These are phyloP conservation scores for Metschnikowia santaceciliae DNA, from an alignment of 805 yeast species.

Conservation along the genomic window DNA sequence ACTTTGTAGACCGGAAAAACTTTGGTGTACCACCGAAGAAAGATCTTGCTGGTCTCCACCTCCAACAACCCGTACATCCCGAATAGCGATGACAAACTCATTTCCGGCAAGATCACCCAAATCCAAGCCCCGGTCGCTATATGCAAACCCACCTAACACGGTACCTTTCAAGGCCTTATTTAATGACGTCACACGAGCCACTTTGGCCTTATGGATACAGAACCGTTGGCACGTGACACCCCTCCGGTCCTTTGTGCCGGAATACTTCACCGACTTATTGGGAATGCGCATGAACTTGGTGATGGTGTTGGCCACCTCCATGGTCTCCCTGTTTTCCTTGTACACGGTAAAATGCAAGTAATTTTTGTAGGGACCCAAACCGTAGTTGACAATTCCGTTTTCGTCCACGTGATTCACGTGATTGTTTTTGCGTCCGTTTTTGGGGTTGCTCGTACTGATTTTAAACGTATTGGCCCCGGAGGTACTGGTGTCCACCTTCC, in stretches of 20 bases:
- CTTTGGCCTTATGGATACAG: slow-evolving; percentile 63
- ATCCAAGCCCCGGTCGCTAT: slow-evolving; percentile 55
- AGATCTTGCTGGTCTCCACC: slow-evolving; percentile 19
- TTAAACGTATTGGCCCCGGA: slow-evolving; percentile 62
- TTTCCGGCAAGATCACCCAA: slow-evolving; percentile 88
- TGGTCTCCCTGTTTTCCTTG: slow-evolving; percentile 94
- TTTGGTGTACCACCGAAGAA: slow-evolving; percentile 44
- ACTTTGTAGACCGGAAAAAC: slow-evolving; percentile 54
- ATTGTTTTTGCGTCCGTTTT: slow-evolving; percentile 37
- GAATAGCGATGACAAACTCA: slow-evolving; percentile 78
- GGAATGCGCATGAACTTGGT: slow-evolving; percentile 72
- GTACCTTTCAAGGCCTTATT: slow-evolving; percentile 76
- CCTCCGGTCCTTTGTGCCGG: slow-evolving; percentile 96
- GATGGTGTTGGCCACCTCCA: slow-evolving; percentile 83
- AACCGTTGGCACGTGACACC: slow-evolving; percentile 89
- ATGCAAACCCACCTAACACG: slow-evolving; percentile 73
- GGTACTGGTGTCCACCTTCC: slow-evolving; percentile 76
- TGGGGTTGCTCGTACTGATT: slow-evolving; percentile 47
- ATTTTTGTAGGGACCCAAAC: slow-evolving; percentile 67
- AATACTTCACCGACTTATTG: slow-evolving; percentile 66
- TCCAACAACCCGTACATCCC: slow-evolving; percentile 52
- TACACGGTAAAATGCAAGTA: slow-evolving; percentile 75
- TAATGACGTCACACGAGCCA: slow-evolving; percentile 70
- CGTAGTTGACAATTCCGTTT: slow-evolving; percentile 59
- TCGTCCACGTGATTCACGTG: slow-evolving; percentile 39